phyloP scores from a whole-genome alignment of 1,284 basidiomycete species.

The Wallemia mellicola region DNA sequence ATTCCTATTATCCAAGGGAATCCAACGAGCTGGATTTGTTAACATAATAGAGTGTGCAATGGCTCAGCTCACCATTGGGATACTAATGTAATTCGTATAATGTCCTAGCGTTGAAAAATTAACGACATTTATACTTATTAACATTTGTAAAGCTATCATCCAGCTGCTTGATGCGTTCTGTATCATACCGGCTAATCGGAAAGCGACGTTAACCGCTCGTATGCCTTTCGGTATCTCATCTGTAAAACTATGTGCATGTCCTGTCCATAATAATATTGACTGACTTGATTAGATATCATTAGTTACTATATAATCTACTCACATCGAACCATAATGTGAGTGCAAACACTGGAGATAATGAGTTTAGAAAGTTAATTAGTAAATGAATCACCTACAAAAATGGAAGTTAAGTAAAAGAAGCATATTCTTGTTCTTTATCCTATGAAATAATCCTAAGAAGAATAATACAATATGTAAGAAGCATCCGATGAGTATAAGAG shows the following conservation, averaged over 20 bases:
- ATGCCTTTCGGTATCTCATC: not conserved
- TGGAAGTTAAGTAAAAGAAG: not conserved
- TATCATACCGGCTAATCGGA: not conserved
- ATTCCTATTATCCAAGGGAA: not conserved
- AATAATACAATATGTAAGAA: not conserved
- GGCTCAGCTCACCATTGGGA: not conserved
- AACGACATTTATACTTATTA: not conserved
- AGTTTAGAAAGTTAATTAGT: too few species aligned
- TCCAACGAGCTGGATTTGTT: not conserved
- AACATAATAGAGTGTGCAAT: not conserved
- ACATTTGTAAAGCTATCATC: not conserved
- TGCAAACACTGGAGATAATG: too few species aligned
- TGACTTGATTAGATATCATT: too few species aligned
- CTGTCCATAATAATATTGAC: not conserved
- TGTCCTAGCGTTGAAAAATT: not conserved
- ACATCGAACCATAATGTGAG: not conserved
- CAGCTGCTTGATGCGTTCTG: not conserved
- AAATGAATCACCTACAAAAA: too few species aligned
- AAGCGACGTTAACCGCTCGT: not conserved
- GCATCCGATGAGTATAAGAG: not conserved
- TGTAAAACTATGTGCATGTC: not conserved
- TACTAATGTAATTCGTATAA: not conserved
- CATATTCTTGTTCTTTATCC: not conserved
- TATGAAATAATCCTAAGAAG: not conserved
- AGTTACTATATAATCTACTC: too few species aligned